A percentile compares a stretch with the other conserved stretches of the same genome.
These are phyloP conservation scores for Xylariaceae sp. DNA, from an alignment of 2,329 filamentous ascomycete species.

Conservation along the genomic window DNA sequence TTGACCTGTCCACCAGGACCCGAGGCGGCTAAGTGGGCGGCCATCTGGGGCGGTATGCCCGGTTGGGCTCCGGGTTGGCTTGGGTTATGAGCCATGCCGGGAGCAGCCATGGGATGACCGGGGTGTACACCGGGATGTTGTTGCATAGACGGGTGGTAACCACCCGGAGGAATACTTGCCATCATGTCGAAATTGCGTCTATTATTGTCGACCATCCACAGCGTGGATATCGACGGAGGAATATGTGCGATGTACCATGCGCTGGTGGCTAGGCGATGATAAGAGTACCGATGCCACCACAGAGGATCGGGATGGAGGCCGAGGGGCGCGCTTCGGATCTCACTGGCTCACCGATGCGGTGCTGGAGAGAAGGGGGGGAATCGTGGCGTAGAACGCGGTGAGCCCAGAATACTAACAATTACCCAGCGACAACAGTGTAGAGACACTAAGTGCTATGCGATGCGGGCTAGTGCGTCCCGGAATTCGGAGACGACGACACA, in stretches of 20 bases:
- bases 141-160: slow-evolving; percentile 66
- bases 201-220: slow-evolving; percentile 49
- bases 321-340: slow-evolving; percentile 5
- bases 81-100: slow-evolving; percentile 61
- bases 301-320: slow-evolving; percentile 11
- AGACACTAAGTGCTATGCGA: not conserved
- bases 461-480: slow-evolving; percentile 4
- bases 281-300: slow-evolving; percentile 10
- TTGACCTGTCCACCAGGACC: slow-evolving; percentile 67
- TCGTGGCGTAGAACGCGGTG: not conserved
- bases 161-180: slow-evolving; percentile 59
- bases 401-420: not conserved
- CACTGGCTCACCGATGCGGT: not conserved
- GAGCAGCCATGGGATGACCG: slow-evolving; percentile 56
- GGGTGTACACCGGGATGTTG: slow-evolving; percentile 63
- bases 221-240: slow-evolving; percentile 53
- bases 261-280: slow-evolving; percentile 25
- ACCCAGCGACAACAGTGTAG: not conserved
- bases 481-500: not conserved
- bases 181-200: slow-evolving; percentile 57
- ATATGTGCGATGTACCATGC: slow-evolving; percentile 45
- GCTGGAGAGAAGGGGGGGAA: not conserved
- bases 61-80: slow-evolving; percentile 65
- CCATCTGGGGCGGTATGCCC: slow-evolving; percentile 62
- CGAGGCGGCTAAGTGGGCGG: slow-evolving; percentile 65